Base-by-base conservation (phyloP, 768 basidiomycete species). In the Phanerochaete carnosa region DNA sequence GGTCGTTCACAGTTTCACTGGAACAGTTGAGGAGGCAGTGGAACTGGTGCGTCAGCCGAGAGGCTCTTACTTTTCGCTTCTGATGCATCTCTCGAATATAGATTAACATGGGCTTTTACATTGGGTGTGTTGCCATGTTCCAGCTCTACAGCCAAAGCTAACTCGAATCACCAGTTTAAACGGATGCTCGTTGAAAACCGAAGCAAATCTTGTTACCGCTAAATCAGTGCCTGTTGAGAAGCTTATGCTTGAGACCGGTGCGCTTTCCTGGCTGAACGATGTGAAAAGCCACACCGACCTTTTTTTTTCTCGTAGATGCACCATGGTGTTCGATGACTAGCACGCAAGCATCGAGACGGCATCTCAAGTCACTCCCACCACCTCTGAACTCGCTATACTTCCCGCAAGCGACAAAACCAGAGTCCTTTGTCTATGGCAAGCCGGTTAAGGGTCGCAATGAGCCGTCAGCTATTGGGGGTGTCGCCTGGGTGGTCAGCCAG, bases 1-100 rank as follows among this genome's bases (percentile, higher is more conserved):
- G 1, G 92, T 94, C 23, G 89, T 92, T 2, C 92, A 93, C 68
- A 90, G 88, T 62, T 92, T 92, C 72, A 92, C 91, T 0, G 92
- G 92, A 3, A 80, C 80, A 0, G 67, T 68, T 3, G 80, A 78
- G 37, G 90, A 94, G 68, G 83, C 81, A 15, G 66, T 70, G 8
- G 90, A 93, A 68, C 73, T 90, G 49, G 89, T 90, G 60, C 67
- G 85, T 71, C 12, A 43, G 19, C 12, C 37, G n/a, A 35, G 15
- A 49, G 12, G 9, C 6, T n/a, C 46, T 26, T 2, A 30, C 46
- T 49, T 43, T 37, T 53, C 37, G 26, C 45, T 13, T 0, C 16
- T 28, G 55, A 29, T 29, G n/a, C 51, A 13, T 26, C 55, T 22
- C 26, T n/a, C n/a, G n/a, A n/a, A n/a, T n/a, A n/a, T 43, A 92